phyloP scores from a whole-genome alignment of 1,284 basidiomycete species.

The Rhodotorula sp. region DNA sequence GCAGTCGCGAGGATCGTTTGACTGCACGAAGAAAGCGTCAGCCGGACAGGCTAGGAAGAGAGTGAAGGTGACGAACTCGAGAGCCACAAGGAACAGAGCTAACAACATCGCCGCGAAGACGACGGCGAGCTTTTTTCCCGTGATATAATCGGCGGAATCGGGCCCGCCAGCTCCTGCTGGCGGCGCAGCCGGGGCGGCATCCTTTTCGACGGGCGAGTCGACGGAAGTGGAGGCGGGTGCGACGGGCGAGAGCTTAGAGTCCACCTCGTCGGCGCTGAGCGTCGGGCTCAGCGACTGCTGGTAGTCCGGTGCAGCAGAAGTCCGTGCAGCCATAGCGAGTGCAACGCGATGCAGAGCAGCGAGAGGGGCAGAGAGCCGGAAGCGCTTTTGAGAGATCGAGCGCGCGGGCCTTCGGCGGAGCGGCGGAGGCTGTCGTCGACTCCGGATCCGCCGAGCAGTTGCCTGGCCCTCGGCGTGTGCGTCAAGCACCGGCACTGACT shows the following conservation, averaged over 20 bases:
- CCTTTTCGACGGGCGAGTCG: too few species aligned
- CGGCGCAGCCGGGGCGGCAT: background rate
- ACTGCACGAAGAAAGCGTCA: conserved; percentile 39
- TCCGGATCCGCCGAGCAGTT: too few species aligned
- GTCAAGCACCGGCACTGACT: too few species aligned
- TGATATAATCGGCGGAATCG: background rate
- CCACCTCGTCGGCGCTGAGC: background rate
- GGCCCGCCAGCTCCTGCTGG: background rate
- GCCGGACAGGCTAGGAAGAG: background rate
- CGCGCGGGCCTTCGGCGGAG: too few species aligned
- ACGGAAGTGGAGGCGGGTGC: conserved; percentile 2
- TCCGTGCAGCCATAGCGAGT: background rate
- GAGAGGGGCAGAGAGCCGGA: background rate
- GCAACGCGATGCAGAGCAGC: background rate
- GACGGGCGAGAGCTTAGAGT: background rate
- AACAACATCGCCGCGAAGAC: conserved; percentile 43
- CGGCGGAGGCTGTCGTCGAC: background rate
- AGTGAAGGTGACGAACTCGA: conserved; percentile 20
- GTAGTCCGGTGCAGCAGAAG: background rate
- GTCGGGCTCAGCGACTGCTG: background rate
- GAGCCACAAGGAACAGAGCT: conserved; percentile 29
- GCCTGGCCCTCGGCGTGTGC: too few species aligned
- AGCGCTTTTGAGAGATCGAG: background rate
- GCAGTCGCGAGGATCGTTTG: conserved; percentile 56
- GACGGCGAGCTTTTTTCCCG: conserved; percentile 34